Evolutionary conservation across 768 basidiomycete genomes (phyloP).

Genomic region (Butyriboletus loyo): DNA sequence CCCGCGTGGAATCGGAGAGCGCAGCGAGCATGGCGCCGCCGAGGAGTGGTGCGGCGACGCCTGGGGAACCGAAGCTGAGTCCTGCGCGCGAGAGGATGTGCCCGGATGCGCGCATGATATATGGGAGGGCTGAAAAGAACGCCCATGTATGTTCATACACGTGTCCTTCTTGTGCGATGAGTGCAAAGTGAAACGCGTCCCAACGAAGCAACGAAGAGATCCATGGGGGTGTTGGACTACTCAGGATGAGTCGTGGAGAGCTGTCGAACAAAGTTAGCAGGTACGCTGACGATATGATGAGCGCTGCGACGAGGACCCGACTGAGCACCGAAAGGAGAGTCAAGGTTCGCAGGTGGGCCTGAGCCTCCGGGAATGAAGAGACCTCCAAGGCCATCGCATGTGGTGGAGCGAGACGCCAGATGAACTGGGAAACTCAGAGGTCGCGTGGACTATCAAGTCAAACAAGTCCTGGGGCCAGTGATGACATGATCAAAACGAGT

Average conservation of each 20-base stretch:
- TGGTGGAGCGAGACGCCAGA: background rate
- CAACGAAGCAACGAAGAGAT: slow-evolving; percentile 60
- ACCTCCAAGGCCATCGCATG: background rate
- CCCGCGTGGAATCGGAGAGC: slow-evolving; percentile 40
- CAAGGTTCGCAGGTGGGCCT: slow-evolving; percentile 19
- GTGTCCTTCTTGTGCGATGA: slow-evolving; percentile 59
- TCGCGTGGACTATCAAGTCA: background rate
- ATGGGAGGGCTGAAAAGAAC: slow-evolving; percentile 72
- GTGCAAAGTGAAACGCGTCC: slow-evolving; percentile 83
- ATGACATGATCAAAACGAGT: background rate
- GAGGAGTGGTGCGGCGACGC: slow-evolving; percentile 31
- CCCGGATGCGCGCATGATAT: slow-evolving; percentile 45
- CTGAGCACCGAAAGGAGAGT: slow-evolving; percentile 22
- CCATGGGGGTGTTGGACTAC: slow-evolving; percentile 11
- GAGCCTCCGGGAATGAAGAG: background rate
- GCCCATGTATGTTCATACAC: slow-evolving; percentile 82
- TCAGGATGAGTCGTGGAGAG: slow-evolving; percentile 25
- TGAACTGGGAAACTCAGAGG: background rate
- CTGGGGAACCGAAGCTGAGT: slow-evolving; percentile 3
- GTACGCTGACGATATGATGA: slow-evolving; percentile 20
- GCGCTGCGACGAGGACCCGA: slow-evolving; percentile 17
- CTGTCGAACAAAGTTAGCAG: slow-evolving; percentile 25
- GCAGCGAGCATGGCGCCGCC: slow-evolving; percentile 38
- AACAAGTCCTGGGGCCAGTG: background rate
- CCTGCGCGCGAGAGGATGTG: slow-evolving; percentile 15